Evolutionary conservation across 805 yeast species (phyloP).

Genomic region (Cyberlindnera mycetangii): DNA sequence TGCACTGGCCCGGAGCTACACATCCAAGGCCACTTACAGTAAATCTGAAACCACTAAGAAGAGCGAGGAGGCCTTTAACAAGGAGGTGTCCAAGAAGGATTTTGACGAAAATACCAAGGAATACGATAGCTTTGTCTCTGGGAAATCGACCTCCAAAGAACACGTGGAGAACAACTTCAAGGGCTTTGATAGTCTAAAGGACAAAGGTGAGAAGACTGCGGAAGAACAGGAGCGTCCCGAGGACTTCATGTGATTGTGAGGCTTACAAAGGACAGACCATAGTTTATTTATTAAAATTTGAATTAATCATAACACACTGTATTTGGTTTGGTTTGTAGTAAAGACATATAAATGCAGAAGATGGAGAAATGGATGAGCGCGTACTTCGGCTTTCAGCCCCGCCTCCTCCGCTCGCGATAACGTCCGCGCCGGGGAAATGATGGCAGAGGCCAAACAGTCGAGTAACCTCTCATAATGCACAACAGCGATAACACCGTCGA

Average conservation of each 20-base stretch:
- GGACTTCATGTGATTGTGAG: slow-evolving; percentile 22
- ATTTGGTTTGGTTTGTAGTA: background rate
- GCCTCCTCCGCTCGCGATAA: background rate
- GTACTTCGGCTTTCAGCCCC: too few relatives aligned
- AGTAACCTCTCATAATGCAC: background rate
- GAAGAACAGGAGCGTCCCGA: slow-evolving; percentile 28
- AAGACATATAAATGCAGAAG: too few relatives aligned
- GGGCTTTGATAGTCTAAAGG: slow-evolving; percentile 21
- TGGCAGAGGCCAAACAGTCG: background rate
- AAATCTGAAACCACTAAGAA: background rate
- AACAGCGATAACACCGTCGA: too few relatives aligned
- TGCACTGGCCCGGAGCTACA: slow-evolving; percentile 1
- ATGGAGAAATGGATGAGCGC: too few relatives aligned
- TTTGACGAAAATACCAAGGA: slow-evolving; percentile 9
- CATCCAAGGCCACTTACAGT: slow-evolving; percentile 2
- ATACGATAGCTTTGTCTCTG: slow-evolving; percentile 10
- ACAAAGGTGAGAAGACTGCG: slow-evolving; percentile 23
- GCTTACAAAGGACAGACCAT: too few relatives aligned
- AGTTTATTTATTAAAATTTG: too few relatives aligned
- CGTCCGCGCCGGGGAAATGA: background rate
- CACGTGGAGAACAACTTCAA: slow-evolving; percentile 10
- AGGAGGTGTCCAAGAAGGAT: slow-evolving; percentile 16
- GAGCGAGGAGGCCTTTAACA: slow-evolving; percentile 17
- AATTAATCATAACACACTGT: background rate
- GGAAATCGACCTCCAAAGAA: slow-evolving; percentile 4